These are phyloP conservation scores for Apiospora malaysiana DNA, from an alignment of 2,329 filamentous ascomycete species.

Conservation along the genomic window DNA sequence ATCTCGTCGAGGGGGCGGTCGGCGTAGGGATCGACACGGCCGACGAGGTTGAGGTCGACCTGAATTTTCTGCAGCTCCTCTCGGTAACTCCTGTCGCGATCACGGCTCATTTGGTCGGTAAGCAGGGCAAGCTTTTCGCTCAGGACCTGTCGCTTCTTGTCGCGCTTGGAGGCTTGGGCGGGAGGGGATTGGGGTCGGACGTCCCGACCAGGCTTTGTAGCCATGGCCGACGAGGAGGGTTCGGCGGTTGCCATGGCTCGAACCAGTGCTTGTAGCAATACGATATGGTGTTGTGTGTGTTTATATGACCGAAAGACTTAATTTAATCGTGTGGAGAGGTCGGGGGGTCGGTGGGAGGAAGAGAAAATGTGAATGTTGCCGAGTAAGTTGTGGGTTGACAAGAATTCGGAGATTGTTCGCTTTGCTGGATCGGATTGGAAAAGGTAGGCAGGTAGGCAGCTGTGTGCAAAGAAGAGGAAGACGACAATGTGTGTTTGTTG, in stretches of 20 bases:
- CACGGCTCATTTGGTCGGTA: conserved; percentile 77
- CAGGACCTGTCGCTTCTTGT: conserved; percentile 85
- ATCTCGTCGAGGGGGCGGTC: conserved; percentile 52
- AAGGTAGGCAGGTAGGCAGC: neutral
- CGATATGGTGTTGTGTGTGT: neutral
- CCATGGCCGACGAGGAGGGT: conserved; percentile 5
- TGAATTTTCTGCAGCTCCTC: conserved; percentile 92
- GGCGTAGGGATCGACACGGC: conserved; percentile 78
- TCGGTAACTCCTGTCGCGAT: conserved; percentile 83
- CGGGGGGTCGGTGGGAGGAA: neutral
- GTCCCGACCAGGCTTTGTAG: conserved; percentile 17
- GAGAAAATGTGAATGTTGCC: neutral
- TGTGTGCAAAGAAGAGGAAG: neutral
- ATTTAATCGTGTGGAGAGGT: neutral
- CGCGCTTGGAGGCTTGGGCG: conserved; percentile 71
- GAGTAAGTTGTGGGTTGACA: conserved; percentile 13
- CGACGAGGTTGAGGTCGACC: conserved; percentile 49
- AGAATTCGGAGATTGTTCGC: conserved; percentile 16
- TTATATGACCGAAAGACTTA: neutral
- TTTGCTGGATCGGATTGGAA: neutral
- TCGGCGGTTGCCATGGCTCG: conserved; percentile 19
- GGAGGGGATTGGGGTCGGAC: conserved; percentile 17
- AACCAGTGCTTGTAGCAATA: neutral
- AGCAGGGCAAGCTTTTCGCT: conserved; percentile 79
- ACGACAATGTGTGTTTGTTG: neutral